Evolutionary conservation across 805 yeast genomes (phyloP).

Genomic region (Saccharomycodes ludwigii): DNA sequence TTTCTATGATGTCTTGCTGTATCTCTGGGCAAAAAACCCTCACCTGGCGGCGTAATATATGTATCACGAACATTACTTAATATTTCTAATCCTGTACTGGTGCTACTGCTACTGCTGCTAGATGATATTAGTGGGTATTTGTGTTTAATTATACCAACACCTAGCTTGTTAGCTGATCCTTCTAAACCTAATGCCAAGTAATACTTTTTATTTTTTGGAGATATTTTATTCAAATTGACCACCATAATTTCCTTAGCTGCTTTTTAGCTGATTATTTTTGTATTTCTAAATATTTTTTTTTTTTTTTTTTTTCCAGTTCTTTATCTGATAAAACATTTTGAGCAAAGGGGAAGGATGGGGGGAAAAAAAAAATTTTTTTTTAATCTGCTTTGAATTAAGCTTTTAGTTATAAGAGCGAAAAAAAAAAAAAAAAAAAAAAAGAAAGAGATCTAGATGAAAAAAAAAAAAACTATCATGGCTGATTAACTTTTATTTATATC

Average conservation of each 20-base stretch:
- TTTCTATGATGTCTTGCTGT: conserved; percentile 94
- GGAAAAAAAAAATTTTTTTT: conserved; percentile 1
- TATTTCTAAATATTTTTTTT: background rate
- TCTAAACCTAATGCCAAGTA: conserved; percentile 83
- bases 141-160: conserved; percentile 85
- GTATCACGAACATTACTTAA: conserved; percentile 91
- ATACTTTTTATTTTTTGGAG: conserved; percentile 23
- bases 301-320: background rate
- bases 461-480: background rate
- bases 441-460: conserved; percentile 2
- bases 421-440: background rate
- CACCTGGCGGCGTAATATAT: conserved; percentile 93
- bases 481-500: too few species aligned
- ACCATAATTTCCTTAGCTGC: conserved; percentile 4
- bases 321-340: background rate
- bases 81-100: conserved; percentile 28
- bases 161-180: conserved; percentile 94
- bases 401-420: background rate
- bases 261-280: background rate
- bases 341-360: background rate
- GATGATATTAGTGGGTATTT: too few species aligned
- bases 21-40: conserved; percentile 92
- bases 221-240: conserved; percentile 20
- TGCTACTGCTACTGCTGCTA: too few species aligned
- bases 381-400: too few species aligned